Base-by-base conservation (phyloP, 768 basidiomycete genomes). In the Pisolithus sp. region DNA sequence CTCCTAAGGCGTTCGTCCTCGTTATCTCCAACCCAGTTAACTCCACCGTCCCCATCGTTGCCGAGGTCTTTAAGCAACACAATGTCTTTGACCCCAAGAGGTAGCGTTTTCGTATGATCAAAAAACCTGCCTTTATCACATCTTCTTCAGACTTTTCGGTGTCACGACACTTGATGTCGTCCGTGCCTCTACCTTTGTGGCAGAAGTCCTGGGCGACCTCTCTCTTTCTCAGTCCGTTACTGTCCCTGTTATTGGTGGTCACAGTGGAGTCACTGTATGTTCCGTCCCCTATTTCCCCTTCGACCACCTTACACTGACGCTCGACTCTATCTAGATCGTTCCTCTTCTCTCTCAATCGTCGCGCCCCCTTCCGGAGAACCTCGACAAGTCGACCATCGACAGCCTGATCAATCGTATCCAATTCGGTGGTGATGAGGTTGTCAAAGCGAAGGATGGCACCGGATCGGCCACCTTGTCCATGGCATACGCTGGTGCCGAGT, bases 21-120 rank as follows among this genome's bases (percentile, higher is more conserved):
- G 93, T 99, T 59, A 98, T 99, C 70, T 95, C 96, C 61, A 99
- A 99, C 77, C 96, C 96, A 30, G 95, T 99, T 67, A 98, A 99
- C 81, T 97, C 95, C 40, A 97, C 96, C 37, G 95, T 98, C 37
- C 96, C 96, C 45, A 91, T 99, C 64, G 92, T 93, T 43, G 92
- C 83, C 15, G 95, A 98, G 71, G 86, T 95, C 36, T 82, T 94
- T 76, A 99, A 95, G 82, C 86, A 91, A 71, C 80, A 86, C 57
- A 85, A 84, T 42, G 87, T 91, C 26, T 98, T 87, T 66, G 83
- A 99, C 69, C 88, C 93, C 57, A 96, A 89, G 77, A 81, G 82
- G 94, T 93, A 66, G 38, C 74, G 59, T 48, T 48, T 18, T 13
- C 28, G 17, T 30, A 10, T 30, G 28, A 10, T 28, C 31, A 3